Percentiles rank a stretch among this genome's conserved stretches.
These are phyloP conservation scores for Candida verbasci DNA, from an alignment of 805 yeast species.

Conservation along the genomic window DNA sequence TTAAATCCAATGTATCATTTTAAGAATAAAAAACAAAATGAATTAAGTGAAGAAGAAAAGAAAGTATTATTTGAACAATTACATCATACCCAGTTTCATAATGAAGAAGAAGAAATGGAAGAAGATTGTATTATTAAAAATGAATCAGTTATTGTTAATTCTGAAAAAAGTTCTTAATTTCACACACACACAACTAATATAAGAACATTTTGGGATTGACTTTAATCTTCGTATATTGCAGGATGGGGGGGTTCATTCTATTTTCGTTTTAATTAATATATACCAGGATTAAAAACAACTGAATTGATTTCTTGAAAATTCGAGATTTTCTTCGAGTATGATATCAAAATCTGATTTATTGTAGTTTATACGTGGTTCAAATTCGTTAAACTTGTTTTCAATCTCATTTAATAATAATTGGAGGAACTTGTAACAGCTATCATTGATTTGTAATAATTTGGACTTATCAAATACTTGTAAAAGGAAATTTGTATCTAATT, in stretches of 20 bases:
- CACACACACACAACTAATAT: slow-evolving; percentile 5
- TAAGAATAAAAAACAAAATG: slow-evolving; percentile 58
- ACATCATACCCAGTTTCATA: slow-evolving; percentile 15
- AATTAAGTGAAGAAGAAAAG: slow-evolving; percentile 28
- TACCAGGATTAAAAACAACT: slow-evolving; percentile 21
- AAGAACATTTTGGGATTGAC: neutral
- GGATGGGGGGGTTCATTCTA: slow-evolving; percentile 9
- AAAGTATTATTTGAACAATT: slow-evolving; percentile 33
- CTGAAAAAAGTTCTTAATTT: slow-evolving; percentile 2
- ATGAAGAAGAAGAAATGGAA: slow-evolving; percentile 13
- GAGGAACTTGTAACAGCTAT: slow-evolving; percentile 27
- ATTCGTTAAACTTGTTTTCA: slow-evolving; percentile 18
- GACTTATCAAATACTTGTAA: slow-evolving; percentile 36
- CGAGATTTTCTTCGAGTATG: slow-evolving; percentile 22
- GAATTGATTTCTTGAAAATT: slow-evolving; percentile 28
- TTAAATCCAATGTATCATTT: slow-evolving; percentile 75
- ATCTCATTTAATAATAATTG: slow-evolving; percentile 26
- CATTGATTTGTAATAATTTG: slow-evolving; percentile 29
- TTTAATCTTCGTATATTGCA: slow-evolving; percentile 6
- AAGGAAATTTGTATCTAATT: slow-evolving; percentile 35
- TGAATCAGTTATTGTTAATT: slow-evolving; percentile 3
- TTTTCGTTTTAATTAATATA: slow-evolving; percentile 4
- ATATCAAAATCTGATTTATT: slow-evolving; percentile 24
- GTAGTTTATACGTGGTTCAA: slow-evolving; percentile 13
- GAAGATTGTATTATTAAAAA: slow-evolving; percentile 7